Evolutionary conservation across 108 stramenopile genomes (phyloP).

Genomic region (Nitzschia inconspicua): DNA sequence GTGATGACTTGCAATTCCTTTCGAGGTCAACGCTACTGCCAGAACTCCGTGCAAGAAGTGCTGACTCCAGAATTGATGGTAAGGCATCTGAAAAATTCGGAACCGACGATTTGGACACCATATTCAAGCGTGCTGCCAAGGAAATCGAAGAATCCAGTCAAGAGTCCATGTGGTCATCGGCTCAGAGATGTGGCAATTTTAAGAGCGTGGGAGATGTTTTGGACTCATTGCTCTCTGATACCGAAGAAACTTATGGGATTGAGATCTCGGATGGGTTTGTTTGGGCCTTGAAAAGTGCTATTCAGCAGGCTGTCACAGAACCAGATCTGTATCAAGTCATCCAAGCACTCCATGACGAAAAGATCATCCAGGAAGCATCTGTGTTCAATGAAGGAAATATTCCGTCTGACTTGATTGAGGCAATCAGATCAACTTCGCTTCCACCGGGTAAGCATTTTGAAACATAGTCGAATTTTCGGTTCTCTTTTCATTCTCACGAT

Average conservation of each 20-base stretch:
- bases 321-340: conserved; percentile 4
- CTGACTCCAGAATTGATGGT: too few relatives aligned
- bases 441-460: too few relatives aligned
- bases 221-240: conserved; percentile 12
- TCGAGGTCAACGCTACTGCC: neutral
- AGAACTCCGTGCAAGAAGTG: neutral
- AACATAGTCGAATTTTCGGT: too few relatives aligned
- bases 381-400: neutral
- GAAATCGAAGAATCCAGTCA: neutral
- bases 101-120: conserved; percentile 11
- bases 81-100: too few relatives aligned
- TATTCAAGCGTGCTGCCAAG: conserved; percentile 3
- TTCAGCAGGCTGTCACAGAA: neutral
- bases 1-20: conserved; percentile 1
- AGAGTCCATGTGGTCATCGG: neutral
- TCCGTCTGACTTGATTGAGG: conserved; percentile 7
- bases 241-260: conserved; percentile 19
- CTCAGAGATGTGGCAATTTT: conserved; percentile 1
- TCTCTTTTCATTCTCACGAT: too few relatives aligned
- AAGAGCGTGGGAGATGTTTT: conserved; percentile 6
- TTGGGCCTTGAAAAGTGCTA: neutral
- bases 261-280: conserved; percentile 10
- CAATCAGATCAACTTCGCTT: conserved; percentile 9
- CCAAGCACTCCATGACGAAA: conserved; percentile 7
- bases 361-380: conserved; percentile 6